Base-by-base conservation (phyloP, 768 basidiomycete species). In the Coprinellus micaceus region DNA sequence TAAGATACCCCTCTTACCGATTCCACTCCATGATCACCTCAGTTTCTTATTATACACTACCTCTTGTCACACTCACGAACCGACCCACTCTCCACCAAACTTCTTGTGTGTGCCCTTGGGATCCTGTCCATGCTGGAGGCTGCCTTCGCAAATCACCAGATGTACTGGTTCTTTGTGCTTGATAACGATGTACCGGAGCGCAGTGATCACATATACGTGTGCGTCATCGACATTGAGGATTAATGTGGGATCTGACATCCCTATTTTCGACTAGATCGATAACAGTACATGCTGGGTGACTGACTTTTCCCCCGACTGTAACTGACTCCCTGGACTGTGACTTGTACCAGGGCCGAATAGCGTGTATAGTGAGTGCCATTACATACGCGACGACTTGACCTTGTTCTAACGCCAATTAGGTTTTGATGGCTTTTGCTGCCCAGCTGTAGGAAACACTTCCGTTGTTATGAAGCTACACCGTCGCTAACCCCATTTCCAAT, bases 81-180 rank as follows among this genome's bases (percentile, higher is more conserved):
- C n/a, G 44, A 26, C 7, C 21, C 2, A 15, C 29, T 12, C n/a
- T n/a, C n/a, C n/a, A n/a, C n/a, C n/a, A n/a, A n/a, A n/a, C n/a
- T n/a, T n/a, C n/a, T n/a, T n/a, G 28, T 44, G 13, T 39, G 22
- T 4, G n/a, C 33, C 17, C 40, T 53, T 24, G 52, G 40, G n/a
- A 15, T 53, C 6, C 52, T 53, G 13, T n/a, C 41, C 41, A 44
- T 41, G 13, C 4, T 53, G n/a, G 39, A 53, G 19, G 19, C 52
- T 2, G 26, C 44, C 7, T 53, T 53, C 52, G 39, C 41, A 7
- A 53, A 53, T 29, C 52, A 53, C 40, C 52, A 53, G 40, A 26
- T 53, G 2, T 53, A 53, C 26, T 12, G 28, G n/a, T 43, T 12
- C 25, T 44, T 53, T 28, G 33, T 53, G 21, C 11, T 28, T 9